phyloP scores from a whole-genome alignment of 108 stramenopile species.

The Poteriospumella lacustris region DNA sequence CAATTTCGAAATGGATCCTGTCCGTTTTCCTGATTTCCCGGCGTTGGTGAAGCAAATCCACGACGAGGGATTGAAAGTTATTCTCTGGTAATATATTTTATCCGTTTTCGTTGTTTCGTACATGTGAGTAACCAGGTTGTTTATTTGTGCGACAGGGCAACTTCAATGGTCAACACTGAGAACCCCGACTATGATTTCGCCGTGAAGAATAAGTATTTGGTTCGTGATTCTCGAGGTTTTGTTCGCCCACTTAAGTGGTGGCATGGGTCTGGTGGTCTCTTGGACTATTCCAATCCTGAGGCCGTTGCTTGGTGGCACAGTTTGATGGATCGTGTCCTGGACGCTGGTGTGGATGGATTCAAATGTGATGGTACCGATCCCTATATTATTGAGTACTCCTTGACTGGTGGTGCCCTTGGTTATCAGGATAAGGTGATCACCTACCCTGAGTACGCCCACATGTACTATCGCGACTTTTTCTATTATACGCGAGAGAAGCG shows the following conservation, averaged over 20 bases:
- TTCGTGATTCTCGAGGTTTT: conserved; percentile 23
- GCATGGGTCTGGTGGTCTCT: conserved; percentile 32
- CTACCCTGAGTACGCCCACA: conserved; percentile 33
- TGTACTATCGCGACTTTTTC: conserved; percentile 35
- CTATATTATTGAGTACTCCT: conserved; percentile 28
- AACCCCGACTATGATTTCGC: conserved; percentile 3
- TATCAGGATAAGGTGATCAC: not conserved
- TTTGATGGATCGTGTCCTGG: conserved; percentile 31
- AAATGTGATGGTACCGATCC: conserved; percentile 40
- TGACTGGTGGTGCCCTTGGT: conserved; percentile 11
- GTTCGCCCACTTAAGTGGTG: conserved; percentile 31
- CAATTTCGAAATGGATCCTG: conserved; percentile 30
- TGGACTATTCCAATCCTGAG: conserved; percentile 33
- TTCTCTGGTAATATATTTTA: conserved; percentile 33
- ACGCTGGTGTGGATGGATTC: conserved; percentile 33
- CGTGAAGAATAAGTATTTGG: conserved; percentile 6
- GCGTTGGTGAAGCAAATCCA: conserved; percentile 6
- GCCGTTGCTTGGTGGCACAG: conserved; percentile 32
- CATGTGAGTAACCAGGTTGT: not conserved
- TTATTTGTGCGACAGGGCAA: conserved; percentile 6
- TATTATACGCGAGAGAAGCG: conserved; percentile 17
- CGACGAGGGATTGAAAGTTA: not conserved
- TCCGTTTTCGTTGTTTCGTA: not conserved
- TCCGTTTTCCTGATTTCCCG: conserved; percentile 30
- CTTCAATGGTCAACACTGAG: conserved; percentile 36